Percentiles rank a stretch among this genome's conserved stretches.
These are phyloP conservation scores for Xylariaceae sp. DNA, from an alignment of 2,329 filamentous ascomycete genomes.

Conservation along the genomic window DNA sequence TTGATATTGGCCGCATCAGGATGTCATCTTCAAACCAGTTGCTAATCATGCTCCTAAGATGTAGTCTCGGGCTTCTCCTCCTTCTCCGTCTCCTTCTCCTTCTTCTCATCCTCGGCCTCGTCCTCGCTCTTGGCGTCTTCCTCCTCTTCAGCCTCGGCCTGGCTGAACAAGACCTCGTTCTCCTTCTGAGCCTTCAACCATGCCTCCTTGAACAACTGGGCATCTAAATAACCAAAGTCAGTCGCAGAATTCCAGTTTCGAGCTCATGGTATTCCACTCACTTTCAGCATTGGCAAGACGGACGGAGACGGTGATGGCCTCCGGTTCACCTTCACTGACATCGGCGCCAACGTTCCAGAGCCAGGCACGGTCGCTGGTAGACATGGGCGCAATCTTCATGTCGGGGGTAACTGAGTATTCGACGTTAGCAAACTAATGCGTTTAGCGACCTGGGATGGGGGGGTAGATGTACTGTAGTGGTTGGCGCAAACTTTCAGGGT, in stretches of 20 bases:
- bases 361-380: constrained; percentile 97
- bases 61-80: constrained; percentile 24
- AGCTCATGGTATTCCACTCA: constrained; percentile 44
- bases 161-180: constrained; percentile 78
- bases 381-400: constrained; percentile 98
- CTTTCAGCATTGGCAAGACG: constrained; percentile 97
- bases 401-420: constrained; percentile 73
- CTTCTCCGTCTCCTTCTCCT: constrained; percentile 29
- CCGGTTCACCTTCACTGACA: constrained; percentile 95
- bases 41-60: constrained; percentile 9
- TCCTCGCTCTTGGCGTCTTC: constrained; percentile 27
- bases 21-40: constrained; percentile 1
- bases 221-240: constrained; percentile 55
- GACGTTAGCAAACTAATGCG: constrained; percentile 12
- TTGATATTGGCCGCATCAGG: constrained; percentile 3
- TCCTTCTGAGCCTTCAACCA: constrained; percentile 97
- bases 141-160: constrained; percentile 26
- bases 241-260: constrained; percentile 11
- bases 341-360: constrained; percentile 98
- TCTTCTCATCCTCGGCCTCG: constrained; percentile 17
- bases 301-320: constrained; percentile 92
- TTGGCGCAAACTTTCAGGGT: constrained; percentile 99
- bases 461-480: constrained; percentile 77
- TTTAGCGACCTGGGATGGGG: background rate
- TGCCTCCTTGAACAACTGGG: constrained; percentile 94